Base-by-base conservation (phyloP, 139 green algal genomes). In the Pseudopediastrum boryanum region DNA sequence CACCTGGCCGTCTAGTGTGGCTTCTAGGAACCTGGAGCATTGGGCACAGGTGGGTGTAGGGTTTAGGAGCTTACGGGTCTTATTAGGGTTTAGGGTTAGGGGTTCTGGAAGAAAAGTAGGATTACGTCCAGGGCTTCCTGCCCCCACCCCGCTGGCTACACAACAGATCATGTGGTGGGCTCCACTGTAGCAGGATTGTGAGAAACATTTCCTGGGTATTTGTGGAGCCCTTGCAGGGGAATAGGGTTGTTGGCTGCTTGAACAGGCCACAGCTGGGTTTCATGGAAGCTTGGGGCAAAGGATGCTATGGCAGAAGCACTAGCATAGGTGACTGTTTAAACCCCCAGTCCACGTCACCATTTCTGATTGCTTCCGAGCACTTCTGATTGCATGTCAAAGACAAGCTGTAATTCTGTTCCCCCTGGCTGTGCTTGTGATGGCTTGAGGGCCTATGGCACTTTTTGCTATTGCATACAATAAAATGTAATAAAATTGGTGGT, bases 41-140 rank as follows among this genome's bases (percentile, higher is more conserved):
- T 88, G 84, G 75, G 65, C 84, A 1, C 80, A 84, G 44, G 74
- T 73, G 25, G 5, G 42, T 80, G 12, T 50, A 33, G 54, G 35
- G 25, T 4, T 36, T 41, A 21, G 2, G 39, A n/a, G 64, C 59
- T 31, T 58, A 41, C 16, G 78, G 75, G 65, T 51, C 68, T 10
- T 31, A 27, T 39, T 77, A 73, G 52, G 66, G 72, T 52, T 83
- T 50, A 13, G 54, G 52, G 10, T 16, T 63, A 31, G 8, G 16
- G 29, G 39, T 27, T 31, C 16, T 29, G 35, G 33, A 48, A 1
- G 9, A 21, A 16, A 16, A 58, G 48, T 21, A 58, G 48, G 21
- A 21, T 58, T 58, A 58, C 21, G 48, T 58, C 48, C 21, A 21
- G 48, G 19, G 48, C 19, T 58, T n/a, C 19, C 19, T 58, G 19